Percentiles rank a stretch among this genome's conserved stretches.
These are phyloP conservation scores for Saccharomyces hybrid DNA, from an alignment of 1,139 yeast species.

Conservation along the genomic window DNA sequence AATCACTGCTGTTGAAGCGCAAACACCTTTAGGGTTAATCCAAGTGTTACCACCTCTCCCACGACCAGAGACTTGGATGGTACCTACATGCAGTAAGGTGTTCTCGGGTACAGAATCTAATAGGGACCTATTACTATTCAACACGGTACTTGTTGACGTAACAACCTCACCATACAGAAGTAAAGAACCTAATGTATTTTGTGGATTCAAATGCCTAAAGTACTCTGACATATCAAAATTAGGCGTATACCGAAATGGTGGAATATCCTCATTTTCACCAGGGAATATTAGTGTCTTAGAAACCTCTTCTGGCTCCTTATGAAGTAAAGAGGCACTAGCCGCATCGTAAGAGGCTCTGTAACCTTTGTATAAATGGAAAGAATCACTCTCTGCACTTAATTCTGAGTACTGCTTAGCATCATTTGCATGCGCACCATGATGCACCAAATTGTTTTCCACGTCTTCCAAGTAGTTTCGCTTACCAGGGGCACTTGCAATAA, in stretches of 20 bases:
- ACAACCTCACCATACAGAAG: conserved; percentile 80
- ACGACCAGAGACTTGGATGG: conserved; percentile 80
- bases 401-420: conserved; percentile 10
- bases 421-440: conserved; percentile 6
- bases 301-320: conserved; percentile 47
- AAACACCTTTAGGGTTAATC: conserved; percentile 89
- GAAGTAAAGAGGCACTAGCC: conserved; percentile 22
- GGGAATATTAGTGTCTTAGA: conserved; percentile 43
- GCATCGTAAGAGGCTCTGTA: conserved; percentile 27
- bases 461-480: conserved; percentile 34
- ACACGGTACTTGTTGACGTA: conserved; percentile 74
- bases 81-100: conserved; percentile 43
- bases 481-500: conserved; percentile 30
- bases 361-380: conserved; percentile 30
- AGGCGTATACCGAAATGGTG: conserved; percentile 53
- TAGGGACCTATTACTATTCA: conserved; percentile 62
- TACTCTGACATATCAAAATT: conserved; percentile 60
- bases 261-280: conserved; percentile 34
- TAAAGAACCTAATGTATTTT: conserved; percentile 49
- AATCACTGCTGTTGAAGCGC: conserved; percentile 71
- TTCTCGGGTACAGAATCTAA: conserved; percentile 35
- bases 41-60: conserved; percentile 95
- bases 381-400: conserved; percentile 25
- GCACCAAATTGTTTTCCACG: conserved; percentile 13
- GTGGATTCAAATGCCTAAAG: conserved; percentile 40